phyloP scores from a whole-genome alignment of 306 rosid genomes.

The Dryas alaskensis region DNA sequence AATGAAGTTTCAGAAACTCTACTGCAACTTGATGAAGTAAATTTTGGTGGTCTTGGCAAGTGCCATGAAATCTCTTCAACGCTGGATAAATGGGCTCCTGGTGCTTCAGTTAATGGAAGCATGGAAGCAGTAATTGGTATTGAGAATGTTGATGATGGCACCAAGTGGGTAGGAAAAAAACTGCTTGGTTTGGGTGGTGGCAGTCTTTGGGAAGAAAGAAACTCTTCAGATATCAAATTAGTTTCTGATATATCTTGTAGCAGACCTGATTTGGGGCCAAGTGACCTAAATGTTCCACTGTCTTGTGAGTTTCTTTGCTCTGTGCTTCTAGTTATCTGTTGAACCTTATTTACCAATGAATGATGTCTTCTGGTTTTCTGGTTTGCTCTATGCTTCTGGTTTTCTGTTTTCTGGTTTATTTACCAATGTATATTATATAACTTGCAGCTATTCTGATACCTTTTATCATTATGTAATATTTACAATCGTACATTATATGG shows the following conservation, averaged over 20 bases:
- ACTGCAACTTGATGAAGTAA: not conserved
- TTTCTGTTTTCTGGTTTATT: not conserved
- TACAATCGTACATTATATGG: not conserved
- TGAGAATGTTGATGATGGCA: constrained; percentile 1
- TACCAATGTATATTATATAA: not conserved
- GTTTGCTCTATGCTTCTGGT: not conserved
- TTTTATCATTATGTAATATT: not conserved
- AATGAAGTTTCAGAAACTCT: not conserved
- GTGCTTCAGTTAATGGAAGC: not conserved
- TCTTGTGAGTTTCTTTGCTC: not conserved
- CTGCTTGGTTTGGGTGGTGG: not conserved
- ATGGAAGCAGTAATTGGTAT: not conserved
- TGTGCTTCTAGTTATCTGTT: not conserved
- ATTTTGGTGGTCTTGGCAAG: not conserved
- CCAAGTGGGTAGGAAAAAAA: not conserved
- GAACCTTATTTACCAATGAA: not conserved
- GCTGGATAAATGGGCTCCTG: constrained; percentile 6
- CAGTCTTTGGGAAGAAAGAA: not conserved
- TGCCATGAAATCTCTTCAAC: not conserved
- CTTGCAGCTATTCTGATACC: not conserved
- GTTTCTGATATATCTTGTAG: not conserved
- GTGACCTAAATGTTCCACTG: not conserved
- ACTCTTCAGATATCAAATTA: not conserved
- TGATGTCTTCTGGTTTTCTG: not conserved
- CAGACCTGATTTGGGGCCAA: not conserved